These are phyloP conservation scores for Arthrobotrys entomopaga DNA, from an alignment of 2,329 filamentous ascomycete species.

Conservation along the genomic window DNA sequence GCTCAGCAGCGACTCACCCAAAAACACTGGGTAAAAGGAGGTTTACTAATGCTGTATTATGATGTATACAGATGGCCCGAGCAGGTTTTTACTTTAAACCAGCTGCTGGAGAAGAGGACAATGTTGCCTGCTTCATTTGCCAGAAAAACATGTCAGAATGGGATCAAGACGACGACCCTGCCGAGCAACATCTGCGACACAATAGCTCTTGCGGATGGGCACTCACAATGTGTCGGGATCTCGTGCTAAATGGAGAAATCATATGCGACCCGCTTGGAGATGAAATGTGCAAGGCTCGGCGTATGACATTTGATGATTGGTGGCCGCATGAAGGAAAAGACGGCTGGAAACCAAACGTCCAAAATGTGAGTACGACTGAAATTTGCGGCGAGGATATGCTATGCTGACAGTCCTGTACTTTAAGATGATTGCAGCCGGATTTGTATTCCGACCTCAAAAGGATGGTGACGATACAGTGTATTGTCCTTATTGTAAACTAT, in stretches of 20 bases:
- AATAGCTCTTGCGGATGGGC: constrained; percentile 88
- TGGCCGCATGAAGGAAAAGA: constrained; percentile 93
- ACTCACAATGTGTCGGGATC: constrained; percentile 72
- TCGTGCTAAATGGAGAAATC: constrained; percentile 71
- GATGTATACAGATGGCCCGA: constrained; percentile 74
- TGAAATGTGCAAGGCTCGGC: constrained; percentile 78
- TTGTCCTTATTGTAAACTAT: constrained; percentile 88
- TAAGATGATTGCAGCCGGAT: constrained; percentile 54
- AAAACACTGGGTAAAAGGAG: background rate
- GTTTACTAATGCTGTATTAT: background rate
- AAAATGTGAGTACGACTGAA: constrained; percentile 71
- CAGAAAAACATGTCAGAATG: constrained; percentile 86
- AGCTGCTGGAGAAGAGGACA: constrained; percentile 78
- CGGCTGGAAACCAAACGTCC: constrained; percentile 87
- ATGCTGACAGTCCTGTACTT: too few relatives aligned
- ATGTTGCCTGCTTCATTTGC: constrained; percentile 89
- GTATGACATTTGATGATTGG: constrained; percentile 77
- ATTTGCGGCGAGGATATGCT: too few relatives aligned
- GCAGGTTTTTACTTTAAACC: constrained; percentile 93
- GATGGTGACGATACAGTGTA: constrained; percentile 77
- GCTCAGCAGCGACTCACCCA: background rate
- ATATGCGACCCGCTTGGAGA: constrained; percentile 75
- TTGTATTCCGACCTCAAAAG: constrained; percentile 38
- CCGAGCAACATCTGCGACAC: constrained; percentile 85
- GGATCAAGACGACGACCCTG: constrained; percentile 85